A percentile compares a stretch with the other conserved stretches of the same genome.
Conservation (phyloP, 148 eudicot species). For the Spergularia bocconei region DNA sequence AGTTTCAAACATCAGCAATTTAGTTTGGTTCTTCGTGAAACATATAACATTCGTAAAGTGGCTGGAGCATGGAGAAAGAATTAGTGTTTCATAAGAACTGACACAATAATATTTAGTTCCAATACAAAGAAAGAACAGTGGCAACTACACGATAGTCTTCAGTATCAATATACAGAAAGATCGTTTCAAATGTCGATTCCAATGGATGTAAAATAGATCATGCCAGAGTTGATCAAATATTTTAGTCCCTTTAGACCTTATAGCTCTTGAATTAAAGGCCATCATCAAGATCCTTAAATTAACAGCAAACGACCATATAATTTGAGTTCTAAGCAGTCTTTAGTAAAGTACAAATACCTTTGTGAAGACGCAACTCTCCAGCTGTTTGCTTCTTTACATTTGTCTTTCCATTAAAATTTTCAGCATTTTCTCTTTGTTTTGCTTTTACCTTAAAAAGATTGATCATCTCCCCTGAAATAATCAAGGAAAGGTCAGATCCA, state of each 20-base stretch:
- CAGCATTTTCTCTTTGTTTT: slow-evolving; percentile 72
- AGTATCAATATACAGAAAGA: no score
- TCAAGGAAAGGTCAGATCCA: slow-evolving; percentile 4
- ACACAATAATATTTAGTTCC: no score
- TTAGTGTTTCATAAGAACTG: no score
- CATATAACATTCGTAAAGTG: neutral
- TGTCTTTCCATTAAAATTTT: slow-evolving; percentile 60
- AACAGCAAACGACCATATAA: slow-evolving; percentile 4
- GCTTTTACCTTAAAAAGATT: slow-evolving; percentile 77
- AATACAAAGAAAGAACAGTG: no score
- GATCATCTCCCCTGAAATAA: slow-evolving; percentile 60
- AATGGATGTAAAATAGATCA: no score
- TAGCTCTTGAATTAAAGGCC: neutral
- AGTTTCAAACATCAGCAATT: neutral
- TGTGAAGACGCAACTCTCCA: slow-evolving; percentile 79
- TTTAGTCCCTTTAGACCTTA: neutral
- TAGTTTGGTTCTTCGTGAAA: neutral
- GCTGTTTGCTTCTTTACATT: slow-evolving; percentile 78
- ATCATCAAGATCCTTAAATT: neutral
- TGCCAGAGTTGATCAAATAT: neutral
- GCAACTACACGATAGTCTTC: no score
- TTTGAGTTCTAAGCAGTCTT: neutral
- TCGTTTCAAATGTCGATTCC: no score
- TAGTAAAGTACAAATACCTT: slow-evolving; percentile 37
- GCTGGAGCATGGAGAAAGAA: no score